Percentiles rank a stretch among this genome's conserved stretches.
These are phyloP conservation scores for Ogataea sp. DNA, from an alignment of 805 yeast species.

Conservation along the genomic window DNA sequence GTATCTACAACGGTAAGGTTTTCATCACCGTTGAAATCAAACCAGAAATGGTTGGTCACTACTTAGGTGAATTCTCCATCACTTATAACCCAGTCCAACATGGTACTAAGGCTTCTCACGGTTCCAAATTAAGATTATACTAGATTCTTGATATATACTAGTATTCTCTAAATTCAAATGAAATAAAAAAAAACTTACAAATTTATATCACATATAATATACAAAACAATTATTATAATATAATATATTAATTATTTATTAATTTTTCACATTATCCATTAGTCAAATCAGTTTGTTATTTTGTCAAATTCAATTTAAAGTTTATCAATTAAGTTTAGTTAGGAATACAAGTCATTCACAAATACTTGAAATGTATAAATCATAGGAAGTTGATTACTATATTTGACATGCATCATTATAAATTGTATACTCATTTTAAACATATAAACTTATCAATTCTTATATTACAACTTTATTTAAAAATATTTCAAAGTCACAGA, in stretches of 20 bases:
- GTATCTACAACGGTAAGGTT: slow-evolving; percentile 99
- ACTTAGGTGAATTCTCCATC: slow-evolving; percentile 99
- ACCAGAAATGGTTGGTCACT: slow-evolving; percentile 99
- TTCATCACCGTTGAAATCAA: slow-evolving; percentile 98
- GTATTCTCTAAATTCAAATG: too few species aligned
- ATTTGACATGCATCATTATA: too few species aligned
- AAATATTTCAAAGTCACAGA: too few species aligned
- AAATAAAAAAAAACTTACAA: neutral
- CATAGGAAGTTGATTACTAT: too few species aligned
- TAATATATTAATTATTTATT: neutral
- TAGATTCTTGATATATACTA: slow-evolving; percentile 10
- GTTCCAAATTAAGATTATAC: slow-evolving; percentile 29
- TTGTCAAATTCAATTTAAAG: too few species aligned
- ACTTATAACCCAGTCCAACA: slow-evolving; percentile 99
- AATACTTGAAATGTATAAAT: too few species aligned
- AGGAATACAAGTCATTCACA: too few species aligned
- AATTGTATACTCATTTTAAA: too few species aligned
- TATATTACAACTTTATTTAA: too few species aligned
- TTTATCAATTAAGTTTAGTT: too few species aligned
- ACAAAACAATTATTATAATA: neutral
- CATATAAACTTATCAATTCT: too few species aligned
- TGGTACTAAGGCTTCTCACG: slow-evolving; percentile 52
- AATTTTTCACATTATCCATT: neutral
- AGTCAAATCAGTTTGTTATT: neutral
- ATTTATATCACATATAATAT: neutral